These are phyloP conservation scores for Pythium volutum DNA, from an alignment of 352 stramenopile species.

Conservation along the genomic window DNA sequence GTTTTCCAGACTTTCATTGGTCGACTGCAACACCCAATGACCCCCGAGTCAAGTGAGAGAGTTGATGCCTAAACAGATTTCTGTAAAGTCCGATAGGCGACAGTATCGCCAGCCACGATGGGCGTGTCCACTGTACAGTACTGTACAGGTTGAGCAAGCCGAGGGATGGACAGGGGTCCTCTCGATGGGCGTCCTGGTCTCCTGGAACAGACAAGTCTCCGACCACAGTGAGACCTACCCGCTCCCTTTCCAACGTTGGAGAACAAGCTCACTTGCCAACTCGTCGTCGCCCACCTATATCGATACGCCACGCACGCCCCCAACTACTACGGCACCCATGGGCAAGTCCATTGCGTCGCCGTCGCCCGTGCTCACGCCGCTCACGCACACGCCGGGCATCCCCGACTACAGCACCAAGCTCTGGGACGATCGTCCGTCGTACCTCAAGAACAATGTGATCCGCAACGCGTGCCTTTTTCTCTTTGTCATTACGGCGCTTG, in stretches of 20 bases:
- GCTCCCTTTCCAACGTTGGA: not conserved
- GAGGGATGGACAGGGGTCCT: not conserved
- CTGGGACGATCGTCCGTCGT: conserved; percentile 15
- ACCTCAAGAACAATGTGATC: conserved; percentile 24
- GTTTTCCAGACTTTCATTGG: not conserved
- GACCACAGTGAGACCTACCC: no score
- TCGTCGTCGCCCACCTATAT: not conserved
- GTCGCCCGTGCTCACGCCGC: conserved; percentile 19
- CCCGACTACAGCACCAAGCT: conserved; percentile 9
- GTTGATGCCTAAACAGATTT: no score
- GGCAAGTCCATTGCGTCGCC: conserved; percentile 14
- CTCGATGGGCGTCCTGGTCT: no score
- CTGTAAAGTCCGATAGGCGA: no score
- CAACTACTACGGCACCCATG: not conserved
- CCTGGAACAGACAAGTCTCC: no score
- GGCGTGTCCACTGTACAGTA: no score
- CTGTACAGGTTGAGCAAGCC: no score
- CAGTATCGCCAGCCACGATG: no score
- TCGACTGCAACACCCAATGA: not conserved
- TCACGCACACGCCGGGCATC: conserved; percentile 10
- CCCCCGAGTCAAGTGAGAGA: no score
- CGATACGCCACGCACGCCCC: not conserved
- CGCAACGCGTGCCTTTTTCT: conserved; percentile 26
- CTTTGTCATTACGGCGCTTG: conserved; percentile 21
- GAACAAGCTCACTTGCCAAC: conserved; percentile 9